phyloP scores from a whole-genome alignment of 495 filamentous ascomycete genomes.

The Elasticomyces elasticus region DNA sequence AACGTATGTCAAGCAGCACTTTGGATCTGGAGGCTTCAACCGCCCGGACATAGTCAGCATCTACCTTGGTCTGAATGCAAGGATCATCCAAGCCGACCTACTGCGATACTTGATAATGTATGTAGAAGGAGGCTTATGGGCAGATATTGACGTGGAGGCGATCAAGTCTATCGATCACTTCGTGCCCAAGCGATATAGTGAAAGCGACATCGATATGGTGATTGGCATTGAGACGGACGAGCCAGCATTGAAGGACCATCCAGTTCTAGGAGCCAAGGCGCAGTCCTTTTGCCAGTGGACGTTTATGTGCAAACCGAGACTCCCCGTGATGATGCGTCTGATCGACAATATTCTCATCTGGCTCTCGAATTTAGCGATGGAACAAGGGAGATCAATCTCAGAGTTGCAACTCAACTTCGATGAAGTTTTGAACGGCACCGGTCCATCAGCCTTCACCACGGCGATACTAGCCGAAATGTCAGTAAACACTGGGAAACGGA shows the following conservation, averaged over 20 bases:
- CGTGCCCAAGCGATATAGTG: conserved; percentile 36
- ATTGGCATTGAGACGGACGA: conserved; percentile 58
- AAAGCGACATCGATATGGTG: conserved; percentile 48
- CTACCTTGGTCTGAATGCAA: conserved; percentile 46
- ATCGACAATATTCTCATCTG: conserved; percentile 51
- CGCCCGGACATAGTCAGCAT: conserved; percentile 50
- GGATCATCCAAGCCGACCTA: conserved; percentile 48
- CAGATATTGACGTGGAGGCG: conserved; percentile 43
- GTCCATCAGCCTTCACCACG: conserved; percentile 54
- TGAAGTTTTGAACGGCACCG: conserved; percentile 57
- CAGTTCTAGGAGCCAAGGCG: conserved; percentile 52
- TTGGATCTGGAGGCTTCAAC: conserved; percentile 46
- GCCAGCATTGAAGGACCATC: conserved; percentile 49
- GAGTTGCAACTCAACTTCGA: conserved; percentile 55
- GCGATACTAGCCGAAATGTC: conserved; percentile 53
- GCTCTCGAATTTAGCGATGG: conserved; percentile 44
- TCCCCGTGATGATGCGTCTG: conserved; percentile 52
- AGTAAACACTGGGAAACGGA: conserved; percentile 23
- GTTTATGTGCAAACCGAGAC: conserved; percentile 51
- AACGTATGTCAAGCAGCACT: conserved; percentile 50
- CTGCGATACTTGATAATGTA: conserved; percentile 47
- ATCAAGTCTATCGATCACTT: conserved; percentile 37
- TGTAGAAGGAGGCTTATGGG: conserved; percentile 42
- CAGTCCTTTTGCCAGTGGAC: conserved; percentile 62
- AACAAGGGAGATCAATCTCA: conserved; percentile 42